Base-by-base conservation (phyloP, 169 alveolate species). In the Plasmodium relictum region DNA sequence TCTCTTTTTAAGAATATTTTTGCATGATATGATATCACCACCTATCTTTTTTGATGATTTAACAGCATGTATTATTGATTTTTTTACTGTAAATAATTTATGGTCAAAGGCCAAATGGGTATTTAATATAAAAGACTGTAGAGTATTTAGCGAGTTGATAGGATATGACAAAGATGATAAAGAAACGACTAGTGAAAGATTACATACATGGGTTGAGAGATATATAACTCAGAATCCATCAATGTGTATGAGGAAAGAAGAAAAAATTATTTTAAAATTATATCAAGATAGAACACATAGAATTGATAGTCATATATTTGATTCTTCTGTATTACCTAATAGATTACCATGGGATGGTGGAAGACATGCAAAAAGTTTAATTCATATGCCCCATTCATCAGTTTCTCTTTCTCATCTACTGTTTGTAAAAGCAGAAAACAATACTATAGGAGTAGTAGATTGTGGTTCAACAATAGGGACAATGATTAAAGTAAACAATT, bases 301-400 rank as follows among this genome's bases (percentile, higher is more conserved):
- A 92, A 94, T 94, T 20, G 96, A 94, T 52, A 94, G 95, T 54
- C 92, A 72, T 41, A 39, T 89, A 22, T 94, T 93, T 74, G 91
- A 88, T 59, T 92, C 96, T 0, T 42, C 90, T 50, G 88, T 76
- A 12, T 74, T 93, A 22, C 95, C 93, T 20, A 92, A 94, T 83
- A 73, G 93, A 20, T 94, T 96, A 65, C 98, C 98, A 9, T 96
- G 98, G 98, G 98, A 96, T 73, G 93, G 96, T 9, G 98, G 98
- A 6, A 88, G 98, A 39, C 98, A 96, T 80, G 94, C 89, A 61
- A 96, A 96, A 78, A 93, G 97, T 37, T 93, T 96, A 72, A 71
- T 96, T 39, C 98, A 95, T 71, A 86, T 96, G 72, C 96, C 98
- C 0, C 98, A 96, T 91, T 94, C 97, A 0, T 96, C 98, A 9